Evolutionary conservation across 2,329 filamentous ascomycete species (phyloP), one percentile per base, ranked within the genome.

Genomic region (Neofusicoccum sp.): DNA sequence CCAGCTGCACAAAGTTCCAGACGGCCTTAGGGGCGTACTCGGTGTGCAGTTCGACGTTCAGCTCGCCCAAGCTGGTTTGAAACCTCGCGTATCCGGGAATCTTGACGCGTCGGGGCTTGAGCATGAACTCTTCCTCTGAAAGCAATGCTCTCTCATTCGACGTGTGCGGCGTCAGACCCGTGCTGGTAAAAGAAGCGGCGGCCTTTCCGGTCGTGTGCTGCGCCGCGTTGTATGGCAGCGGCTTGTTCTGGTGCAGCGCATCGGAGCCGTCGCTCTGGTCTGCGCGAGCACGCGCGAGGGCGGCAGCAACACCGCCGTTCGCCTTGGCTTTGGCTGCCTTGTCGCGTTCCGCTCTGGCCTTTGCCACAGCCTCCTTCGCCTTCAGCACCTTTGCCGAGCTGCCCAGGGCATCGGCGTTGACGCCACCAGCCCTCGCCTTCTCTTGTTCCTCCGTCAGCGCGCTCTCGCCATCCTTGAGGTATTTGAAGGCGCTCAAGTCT

Each of bases 101-200:
- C 78, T 96, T 97, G 65, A 99, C 88, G 44, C 92, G 87, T 70
- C 89, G 91, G 6, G 93, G 93, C 76, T 92, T 92, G 61, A 99
- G 84, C 91, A 99, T 96, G 78, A 94, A 99, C 74, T 98, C 93
- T 78, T 99, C 95, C 66, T 97, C 93, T 1, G 90, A 92, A 50
- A 99, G 84, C 50, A 96, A 81, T 3, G 95, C 94, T 61, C 93
- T 85, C 71, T 96, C 92, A 68, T 87, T 90, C 62, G 91, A 93
- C 0, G 95, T 99, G 73, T 96, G 91, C 0, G 93, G 93, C 0
- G 94, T 97, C 58, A 99, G 79, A 4, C 95, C 94, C 0, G 95
- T 99, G 69, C 91, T 96, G 6, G 95, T 99, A 77, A 98, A 96
- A 66, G 92, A 96, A 6, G 94, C 94, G 1, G 95, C 95, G 3